Evolutionary conservation across 129 eudicot genomes (phyloP), one percentile per base, ranked within the genome.

Genomic region (Escallonia rubra): DNA sequence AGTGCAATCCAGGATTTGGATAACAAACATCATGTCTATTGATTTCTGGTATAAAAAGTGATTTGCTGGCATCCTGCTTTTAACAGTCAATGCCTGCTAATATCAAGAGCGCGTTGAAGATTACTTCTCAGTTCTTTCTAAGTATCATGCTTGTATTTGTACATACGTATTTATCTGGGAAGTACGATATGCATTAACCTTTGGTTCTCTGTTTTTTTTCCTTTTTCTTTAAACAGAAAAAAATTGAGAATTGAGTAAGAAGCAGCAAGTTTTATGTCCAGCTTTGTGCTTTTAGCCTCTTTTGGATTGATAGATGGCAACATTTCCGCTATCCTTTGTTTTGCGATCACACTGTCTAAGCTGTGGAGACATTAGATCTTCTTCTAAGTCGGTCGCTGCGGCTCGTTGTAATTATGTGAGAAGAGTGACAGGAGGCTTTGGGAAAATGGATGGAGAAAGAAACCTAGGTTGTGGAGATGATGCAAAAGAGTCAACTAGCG

Each of bases 231-330:
- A 45, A 54, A 40, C 76, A 71, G 84, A 68, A 48, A 50, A 60
- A 68, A 76, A 57, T 38, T 66, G 9, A 46, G 58, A 43, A 60
- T 41, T 53, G 8, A 11, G 50, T 79, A 79, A 40, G 60, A 10
- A 41, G 77, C 68, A 50, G 74, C 66, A 56, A 70, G 56, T 74
- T 82, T 55, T 74, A 69, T 78, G 83, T 62, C 51, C 61, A 63
- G 54, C 3, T 59, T 66, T 7, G 53, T 63, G 34, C 51, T 15
- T 57, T 49, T 53, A 55, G 41, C 60, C 56, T 66, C 63, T 41
- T 61, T 67, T 62, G 66, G 38, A 64, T 76, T n/a, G 57, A 66
- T 70, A 39, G 66, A 85, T 77, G 86, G 81, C 86, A 58, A 72
- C 75, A 59, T 70, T 79, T 74, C 78, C 75, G 14, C 57, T 80